A percentile compares a stretch with the other conserved stretches of the same genome.
Evolutionary conservation across 352 stramenopile genomes (phyloP).

Genomic region (Pythium folliculosum): DNA sequence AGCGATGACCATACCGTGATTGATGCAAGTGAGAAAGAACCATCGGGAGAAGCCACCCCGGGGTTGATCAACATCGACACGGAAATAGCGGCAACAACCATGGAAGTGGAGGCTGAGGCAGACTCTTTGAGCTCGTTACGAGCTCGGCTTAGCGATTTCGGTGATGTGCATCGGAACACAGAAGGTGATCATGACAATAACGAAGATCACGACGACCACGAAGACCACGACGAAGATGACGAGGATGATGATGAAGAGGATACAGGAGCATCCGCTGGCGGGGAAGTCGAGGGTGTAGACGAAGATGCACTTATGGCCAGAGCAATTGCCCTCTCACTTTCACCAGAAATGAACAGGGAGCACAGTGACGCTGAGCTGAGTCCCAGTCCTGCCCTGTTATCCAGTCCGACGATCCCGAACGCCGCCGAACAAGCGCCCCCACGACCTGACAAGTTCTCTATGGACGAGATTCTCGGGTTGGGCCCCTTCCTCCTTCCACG

Average conservation of each 20-base stretch:
- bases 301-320: constrained; percentile 89
- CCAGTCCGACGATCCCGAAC: constrained; percentile 18
- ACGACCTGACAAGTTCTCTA: constrained; percentile 60
- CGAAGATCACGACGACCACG: constrained; percentile 57
- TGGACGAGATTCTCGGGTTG: constrained; percentile 66
- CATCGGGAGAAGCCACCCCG: background rate
- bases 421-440: constrained; percentile 17
- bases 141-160: constrained; percentile 68
- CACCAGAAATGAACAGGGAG: constrained; percentile 76
- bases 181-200: constrained; percentile 53
- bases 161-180: constrained; percentile 35
- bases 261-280: constrained; percentile 46
- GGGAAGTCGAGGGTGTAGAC: constrained; percentile 73
- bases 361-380: constrained; percentile 39
- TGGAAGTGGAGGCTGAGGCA: constrained; percentile 74
- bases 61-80: constrained; percentile 25
- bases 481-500: constrained; percentile 58
- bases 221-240: constrained; percentile 62
- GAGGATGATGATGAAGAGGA: constrained; percentile 62
- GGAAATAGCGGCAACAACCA: constrained; percentile 38
- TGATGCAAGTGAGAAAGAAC: background rate
- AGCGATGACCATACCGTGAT: background rate
- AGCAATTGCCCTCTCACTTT: constrained; percentile 87
- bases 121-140: constrained; percentile 64
- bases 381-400: constrained; percentile 23